These are phyloP conservation scores for Citrus reticulata DNA, from an alignment of 345 rosid genomes.

Conservation along the genomic window DNA sequence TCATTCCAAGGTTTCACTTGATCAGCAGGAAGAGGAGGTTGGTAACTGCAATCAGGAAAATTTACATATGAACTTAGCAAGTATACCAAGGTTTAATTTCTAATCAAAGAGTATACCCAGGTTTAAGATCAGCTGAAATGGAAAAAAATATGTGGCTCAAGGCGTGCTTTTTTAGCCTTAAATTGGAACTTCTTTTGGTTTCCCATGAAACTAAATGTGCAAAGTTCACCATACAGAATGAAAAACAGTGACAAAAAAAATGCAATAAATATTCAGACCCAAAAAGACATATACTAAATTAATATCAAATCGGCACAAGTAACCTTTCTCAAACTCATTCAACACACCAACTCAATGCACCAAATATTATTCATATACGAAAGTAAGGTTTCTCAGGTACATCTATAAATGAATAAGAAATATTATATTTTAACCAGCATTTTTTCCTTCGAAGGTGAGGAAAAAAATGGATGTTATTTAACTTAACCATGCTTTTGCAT, in stretches of 20 bases:
- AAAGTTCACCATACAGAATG: neutral
- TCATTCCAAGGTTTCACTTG: constrained; percentile 33
- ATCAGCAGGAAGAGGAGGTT: constrained; percentile 32
- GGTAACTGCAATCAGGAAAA: constrained; percentile 23
- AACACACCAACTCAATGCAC: neutral
- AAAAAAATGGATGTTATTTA: neutral
- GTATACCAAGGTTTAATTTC: neutral
- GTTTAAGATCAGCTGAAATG: neutral
- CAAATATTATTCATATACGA: neutral
- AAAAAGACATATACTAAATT: neutral
- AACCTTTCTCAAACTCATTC: neutral
- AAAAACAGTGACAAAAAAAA: neutral
- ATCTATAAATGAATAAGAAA: neutral
- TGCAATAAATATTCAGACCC: neutral
- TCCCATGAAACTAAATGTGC: neutral
- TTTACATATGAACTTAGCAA: neutral
- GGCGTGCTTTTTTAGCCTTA: neutral
- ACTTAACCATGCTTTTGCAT: neutral
- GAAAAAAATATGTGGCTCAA: neutral
- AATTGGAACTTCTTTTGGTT: neutral
- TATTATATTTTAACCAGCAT: neutral
- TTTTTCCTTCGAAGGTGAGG: neutral
- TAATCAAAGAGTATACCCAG: neutral
- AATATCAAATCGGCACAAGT: neutral
- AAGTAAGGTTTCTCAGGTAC: neutral